Evolutionary conservation across 2,329 filamentous ascomycete genomes (phyloP), one percentile per base, ranked within the genome.

Genomic region (Ophiostoma perfectum): DNA sequence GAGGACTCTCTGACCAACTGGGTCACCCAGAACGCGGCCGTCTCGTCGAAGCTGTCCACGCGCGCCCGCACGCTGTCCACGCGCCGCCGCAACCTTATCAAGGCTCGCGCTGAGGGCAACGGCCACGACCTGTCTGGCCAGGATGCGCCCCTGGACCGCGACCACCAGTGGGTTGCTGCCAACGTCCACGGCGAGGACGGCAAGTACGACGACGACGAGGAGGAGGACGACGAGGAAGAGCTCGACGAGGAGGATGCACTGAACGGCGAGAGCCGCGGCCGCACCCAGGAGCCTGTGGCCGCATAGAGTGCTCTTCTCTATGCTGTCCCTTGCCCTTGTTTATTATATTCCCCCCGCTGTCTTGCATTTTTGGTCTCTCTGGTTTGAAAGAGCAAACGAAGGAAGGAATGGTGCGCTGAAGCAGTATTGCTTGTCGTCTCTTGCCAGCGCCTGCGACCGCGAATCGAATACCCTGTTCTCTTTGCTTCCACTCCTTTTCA

Each of bases 1-100:
- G 95, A 99, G 81, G 93, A 98, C 77, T 87, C 95, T 1, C 88
- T 99, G 70, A 97, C 93, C 78, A 97, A 97, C 83, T 99, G 95
- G 95, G 93, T 98, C 52, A 86, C 88, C 69, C 89, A 92, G 75
- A 95, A 96, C 76, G 94, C 95, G 5, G 89, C 92, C 63, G 93
- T 99, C 73, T 90, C 86, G 68, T 89, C 93, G 72, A 93, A 92
- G 78, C 87, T 99, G 65, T 97, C 92, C 4, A 90, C 89, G 18
- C 92, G 95, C 70, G 88, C 94, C 55, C 92, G 93, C 73, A 96
- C 90, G 16, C 86, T 98, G 47, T 96, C 92, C 63, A 92, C 93
- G 78, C 90, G 93, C 74, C 90, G 92, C 73, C 87, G 89, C 70
- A 88, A 89, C 77, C 89, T 90, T 77, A 86, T 90, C 75, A 83